These are phyloP conservation scores for Hippophae rhamnoides DNA, from an alignment of 306 rosid genomes.

Conservation along the genomic window DNA sequence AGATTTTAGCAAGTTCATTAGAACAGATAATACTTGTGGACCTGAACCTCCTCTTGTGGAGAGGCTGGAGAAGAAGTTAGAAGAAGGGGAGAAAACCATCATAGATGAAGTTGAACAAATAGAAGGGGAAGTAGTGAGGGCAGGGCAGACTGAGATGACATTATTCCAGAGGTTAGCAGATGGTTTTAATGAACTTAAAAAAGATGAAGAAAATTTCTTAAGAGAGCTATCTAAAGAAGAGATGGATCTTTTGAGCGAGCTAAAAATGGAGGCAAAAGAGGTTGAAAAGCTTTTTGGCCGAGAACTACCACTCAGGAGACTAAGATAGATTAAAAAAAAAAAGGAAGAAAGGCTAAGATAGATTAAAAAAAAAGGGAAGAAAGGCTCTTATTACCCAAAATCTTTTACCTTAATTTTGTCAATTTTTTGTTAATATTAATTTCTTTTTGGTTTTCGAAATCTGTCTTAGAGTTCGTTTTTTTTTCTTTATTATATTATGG, in stretches of 20 bases:
- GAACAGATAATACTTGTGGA: conserved; percentile 76
- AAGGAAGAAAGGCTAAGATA: conserved; percentile 40
- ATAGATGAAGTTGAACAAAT: conserved; percentile 67
- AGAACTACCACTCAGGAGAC: conserved; percentile 66
- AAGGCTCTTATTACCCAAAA: conserved; percentile 8
- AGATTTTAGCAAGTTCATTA: conserved; percentile 61
- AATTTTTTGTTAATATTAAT: too few species aligned
- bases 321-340: conserved; percentile 32
- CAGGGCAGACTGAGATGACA: conserved; percentile 49
- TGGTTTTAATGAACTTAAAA: conserved; percentile 56
- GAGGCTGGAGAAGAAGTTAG: conserved; percentile 75
- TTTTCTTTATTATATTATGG: too few species aligned
- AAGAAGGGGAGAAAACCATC: conserved; percentile 70
- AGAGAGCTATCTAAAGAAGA: conserved; percentile 61
- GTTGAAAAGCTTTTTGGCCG: conserved; percentile 66
- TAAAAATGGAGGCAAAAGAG: conserved; percentile 75
- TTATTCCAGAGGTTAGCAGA: conserved; percentile 57
- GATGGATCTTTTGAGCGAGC: conserved; percentile 48
- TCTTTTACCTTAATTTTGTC: background rate
- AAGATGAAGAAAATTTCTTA: conserved; percentile 70
- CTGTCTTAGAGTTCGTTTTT: too few species aligned
- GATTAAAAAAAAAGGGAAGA: background rate
- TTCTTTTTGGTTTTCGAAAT: too few species aligned
- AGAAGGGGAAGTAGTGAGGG: conserved; percentile 67
- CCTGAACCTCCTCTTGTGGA: conserved; percentile 91